Conservation (phyloP, 2,329 filamentous ascomycete genomes). For the Fonsecaea multimorphosa region DNA sequence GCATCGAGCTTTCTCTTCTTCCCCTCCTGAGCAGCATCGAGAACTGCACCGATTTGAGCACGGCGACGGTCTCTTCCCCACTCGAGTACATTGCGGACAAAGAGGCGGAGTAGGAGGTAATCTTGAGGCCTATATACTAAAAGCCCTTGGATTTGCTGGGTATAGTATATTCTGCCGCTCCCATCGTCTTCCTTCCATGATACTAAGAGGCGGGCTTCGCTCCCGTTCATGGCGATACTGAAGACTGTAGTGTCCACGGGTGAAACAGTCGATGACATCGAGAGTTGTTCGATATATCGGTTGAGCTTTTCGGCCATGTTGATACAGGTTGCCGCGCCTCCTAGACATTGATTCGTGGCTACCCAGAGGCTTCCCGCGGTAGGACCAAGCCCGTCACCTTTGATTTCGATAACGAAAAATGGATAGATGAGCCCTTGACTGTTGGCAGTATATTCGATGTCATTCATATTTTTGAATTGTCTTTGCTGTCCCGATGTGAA, state of each 20-base stretch:
- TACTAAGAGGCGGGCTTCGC: constrained; percentile 39
- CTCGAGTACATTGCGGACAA: not conserved
- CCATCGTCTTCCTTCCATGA: constrained; percentile 8
- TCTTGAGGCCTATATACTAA: not conserved
- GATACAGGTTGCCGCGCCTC: constrained; percentile 44
- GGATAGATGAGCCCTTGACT: constrained; percentile 11
- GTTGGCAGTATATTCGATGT: not conserved
- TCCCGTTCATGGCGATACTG: constrained; percentile 46
- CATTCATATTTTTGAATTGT: not conserved
- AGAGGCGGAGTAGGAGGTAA: not conserved
- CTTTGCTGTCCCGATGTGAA: not conserved
- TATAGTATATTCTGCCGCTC: not conserved
- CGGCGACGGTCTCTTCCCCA: not conserved
- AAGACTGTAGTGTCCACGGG: constrained; percentile 43
- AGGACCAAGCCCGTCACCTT: not conserved
- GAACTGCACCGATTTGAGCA: not conserved
- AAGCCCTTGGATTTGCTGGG: not conserved
- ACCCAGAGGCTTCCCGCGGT: constrained; percentile 41
- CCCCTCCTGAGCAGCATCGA: not conserved
- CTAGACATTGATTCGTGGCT: constrained; percentile 48
- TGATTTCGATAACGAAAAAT: constrained; percentile 11
- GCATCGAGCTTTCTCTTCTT: constrained; percentile 6
- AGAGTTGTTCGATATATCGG: constrained; percentile 31
- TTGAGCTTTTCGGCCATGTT: constrained; percentile 42
- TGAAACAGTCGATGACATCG: constrained; percentile 32